Percentiles rank a stretch among this genome's conserved stretches.
phyloP scores from a whole-genome alignment of 106 monocot species.

The Dioscorea zingiberensis region DNA sequence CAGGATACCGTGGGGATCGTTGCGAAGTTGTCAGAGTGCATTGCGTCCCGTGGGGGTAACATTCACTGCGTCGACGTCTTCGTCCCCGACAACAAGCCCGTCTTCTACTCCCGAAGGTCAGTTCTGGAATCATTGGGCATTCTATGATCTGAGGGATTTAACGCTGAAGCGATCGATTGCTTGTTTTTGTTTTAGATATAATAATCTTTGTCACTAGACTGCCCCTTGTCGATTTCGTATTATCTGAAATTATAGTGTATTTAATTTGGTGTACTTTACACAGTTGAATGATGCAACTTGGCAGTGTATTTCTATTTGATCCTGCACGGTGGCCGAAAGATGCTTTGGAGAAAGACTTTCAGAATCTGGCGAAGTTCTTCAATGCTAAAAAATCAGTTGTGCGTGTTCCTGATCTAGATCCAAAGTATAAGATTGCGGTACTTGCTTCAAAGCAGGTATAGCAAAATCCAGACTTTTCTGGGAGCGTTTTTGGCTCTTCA shows the following conservation, averaged over 20 bases:
- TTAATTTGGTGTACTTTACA: constrained; percentile 1
- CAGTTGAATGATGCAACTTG: constrained; percentile 17
- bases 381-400: constrained; percentile 72
- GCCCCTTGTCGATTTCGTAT: constrained; percentile 5
- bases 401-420: constrained; percentile 79
- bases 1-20: constrained; percentile 87
- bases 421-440: constrained; percentile 85
- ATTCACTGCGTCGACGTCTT: constrained; percentile 86
- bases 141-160: too few species aligned
- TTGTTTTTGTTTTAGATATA: too few species aligned
- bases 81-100: constrained; percentile 60
- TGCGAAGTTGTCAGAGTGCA: constrained; percentile 79
- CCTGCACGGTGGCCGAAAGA: constrained; percentile 58
- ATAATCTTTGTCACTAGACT: too few species aligned
- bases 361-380: constrained; percentile 57
- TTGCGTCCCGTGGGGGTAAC: constrained; percentile 74
- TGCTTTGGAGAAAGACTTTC: constrained; percentile 60
- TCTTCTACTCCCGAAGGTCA: constrained; percentile 90
- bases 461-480: background rate
- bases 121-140: background rate
- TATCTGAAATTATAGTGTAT: background rate
- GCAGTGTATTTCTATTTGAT: constrained; percentile 92
- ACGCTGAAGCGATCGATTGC: too few species aligned
- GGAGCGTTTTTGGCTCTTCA: too few species aligned
- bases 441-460: constrained; percentile 90